These are phyloP conservation scores for Paramecium tetraurelia DNA, from an alignment of 73 alveolate species.

Conservation along the genomic window DNA sequence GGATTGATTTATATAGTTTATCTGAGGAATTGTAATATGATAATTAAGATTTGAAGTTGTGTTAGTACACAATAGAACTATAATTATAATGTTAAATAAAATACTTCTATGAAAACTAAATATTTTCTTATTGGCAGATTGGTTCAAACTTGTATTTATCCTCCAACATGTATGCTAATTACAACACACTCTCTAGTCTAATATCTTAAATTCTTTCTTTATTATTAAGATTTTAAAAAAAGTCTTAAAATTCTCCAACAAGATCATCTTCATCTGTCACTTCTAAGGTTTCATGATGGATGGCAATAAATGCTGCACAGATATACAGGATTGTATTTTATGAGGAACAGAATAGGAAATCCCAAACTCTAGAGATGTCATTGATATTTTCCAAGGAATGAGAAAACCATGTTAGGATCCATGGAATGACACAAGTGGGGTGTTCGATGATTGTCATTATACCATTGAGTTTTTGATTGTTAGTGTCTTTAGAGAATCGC, in stretches of 20 bases:
- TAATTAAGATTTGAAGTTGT: background rate
- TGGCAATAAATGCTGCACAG: background rate
- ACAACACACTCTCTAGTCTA: background rate
- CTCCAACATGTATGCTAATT: background rate
- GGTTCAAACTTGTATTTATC: background rate
- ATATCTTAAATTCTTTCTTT: background rate
- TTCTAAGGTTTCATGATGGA: background rate
- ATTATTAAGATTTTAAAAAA: conserved; percentile 15
- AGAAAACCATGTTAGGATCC: conserved; percentile 49
- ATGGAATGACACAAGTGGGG: conserved; percentile 39
- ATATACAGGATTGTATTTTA: background rate
- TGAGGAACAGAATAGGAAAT: background rate
- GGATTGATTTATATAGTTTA: background rate
- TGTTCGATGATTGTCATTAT: background rate
- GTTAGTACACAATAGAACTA: background rate
- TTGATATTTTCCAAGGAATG: conserved; percentile 34
- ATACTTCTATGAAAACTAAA: background rate
- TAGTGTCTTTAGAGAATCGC: background rate
- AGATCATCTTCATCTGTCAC: background rate
- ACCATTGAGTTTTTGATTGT: background rate
- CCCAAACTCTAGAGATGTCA: conserved; percentile 50
- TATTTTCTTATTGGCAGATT: background rate
- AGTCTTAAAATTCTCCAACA: background rate
- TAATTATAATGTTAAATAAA: background rate
- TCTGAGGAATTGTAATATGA: background rate